phyloP scores from a whole-genome alignment of 331 rosid genomes.

The Malus hybrid region DNA sequence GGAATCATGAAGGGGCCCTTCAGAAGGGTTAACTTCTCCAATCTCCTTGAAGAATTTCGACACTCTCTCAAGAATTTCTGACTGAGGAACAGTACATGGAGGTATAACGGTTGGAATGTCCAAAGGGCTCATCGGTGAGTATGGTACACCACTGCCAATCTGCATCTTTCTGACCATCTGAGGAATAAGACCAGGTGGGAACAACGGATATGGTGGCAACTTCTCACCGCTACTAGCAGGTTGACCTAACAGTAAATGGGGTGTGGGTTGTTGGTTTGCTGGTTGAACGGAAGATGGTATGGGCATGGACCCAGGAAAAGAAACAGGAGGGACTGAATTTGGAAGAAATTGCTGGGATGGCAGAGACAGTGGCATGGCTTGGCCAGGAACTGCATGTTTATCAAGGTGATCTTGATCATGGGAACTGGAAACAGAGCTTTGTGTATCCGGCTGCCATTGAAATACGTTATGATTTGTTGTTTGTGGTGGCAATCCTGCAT shows the following conservation, averaged over 20 bases:
- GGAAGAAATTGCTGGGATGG: slow-evolving; percentile 63
- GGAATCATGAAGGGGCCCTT: slow-evolving; percentile 64
- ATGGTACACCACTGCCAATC: slow-evolving; percentile 53
- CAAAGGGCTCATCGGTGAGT: slow-evolving; percentile 62
- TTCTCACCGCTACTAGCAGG: slow-evolving; percentile 51
- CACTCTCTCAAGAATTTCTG: slow-evolving; percentile 63
- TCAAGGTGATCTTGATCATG: slow-evolving; percentile 67
- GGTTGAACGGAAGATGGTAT: slow-evolving; percentile 65
- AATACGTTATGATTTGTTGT: slow-evolving; percentile 36
- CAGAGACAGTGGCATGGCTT: slow-evolving; percentile 39
- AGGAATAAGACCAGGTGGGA: slow-evolving; percentile 96
- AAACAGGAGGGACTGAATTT: slow-evolving; percentile 41
- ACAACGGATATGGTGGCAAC: slow-evolving; percentile 83
- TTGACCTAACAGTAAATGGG: slow-evolving; percentile 47
- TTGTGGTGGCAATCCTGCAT: slow-evolving; percentile 52
- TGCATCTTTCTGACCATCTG: slow-evolving; percentile 84
- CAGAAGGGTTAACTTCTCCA: slow-evolving; percentile 91
- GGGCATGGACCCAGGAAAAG: slow-evolving; percentile 58
- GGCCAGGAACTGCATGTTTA: slow-evolving; percentile 48
- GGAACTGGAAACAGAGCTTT: slow-evolving; percentile 39
- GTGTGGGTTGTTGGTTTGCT: slow-evolving; percentile 44
- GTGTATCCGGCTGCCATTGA: slow-evolving; percentile 80
- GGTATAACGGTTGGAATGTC: slow-evolving; percentile 86
- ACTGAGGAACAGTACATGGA: slow-evolving; percentile 29
- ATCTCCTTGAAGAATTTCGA: slow-evolving; percentile 88